Evolutionary conservation across 495 filamentous ascomycete genomes (phyloP), one percentile per base, ranked within the genome.

Genomic region (Choiromyces venosus): DNA sequence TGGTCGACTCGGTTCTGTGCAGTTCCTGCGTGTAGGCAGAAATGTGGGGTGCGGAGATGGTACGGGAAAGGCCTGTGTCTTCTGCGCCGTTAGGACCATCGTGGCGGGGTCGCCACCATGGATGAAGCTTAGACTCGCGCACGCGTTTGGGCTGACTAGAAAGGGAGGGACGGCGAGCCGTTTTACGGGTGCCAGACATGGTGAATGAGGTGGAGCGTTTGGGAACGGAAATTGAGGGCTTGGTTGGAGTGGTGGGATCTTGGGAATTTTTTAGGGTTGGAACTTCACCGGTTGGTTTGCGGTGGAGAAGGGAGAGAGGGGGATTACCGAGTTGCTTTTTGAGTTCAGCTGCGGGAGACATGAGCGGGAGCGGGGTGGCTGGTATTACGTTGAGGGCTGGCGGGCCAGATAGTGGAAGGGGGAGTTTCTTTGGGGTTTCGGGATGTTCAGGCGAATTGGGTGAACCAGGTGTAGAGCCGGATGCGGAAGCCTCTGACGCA

Each of bases 241-340:
- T 39, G 9, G 75, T 72, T 61, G 52, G 52, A 29, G 52, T 29
- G 52, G 25, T 29, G 25, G 52, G 52, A 61, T 61, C 52, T 4
- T 29, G 52, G 52, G 52, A 61, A 37, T 68, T 66, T 38, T 46
- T 39, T 18, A 73, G 21, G 21, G 37, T 68, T 7, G 61, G 76
- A 44, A 78, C 71, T 19, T 68, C 65, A 25, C 73, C 74, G 14
- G 68, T 74, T 35, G 67, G 65, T 29, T 66, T 77, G 35, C 71
- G 76, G 36, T 74, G 71, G 25, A 78, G 64, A 35, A 74, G 71
- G 14, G 75, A 42, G 37, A 73, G 66, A 0, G 71, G 71, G 64
- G 73, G 76, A 21, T 69, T 71, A 33, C 77, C 77, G 38, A 79
- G 66, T 19, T 79, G 77, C n/a, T 79, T 79, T 33, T 79, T 72